Conservation (phyloP, 345 rosid genomes). For the Laguncularia racemosa region DNA sequence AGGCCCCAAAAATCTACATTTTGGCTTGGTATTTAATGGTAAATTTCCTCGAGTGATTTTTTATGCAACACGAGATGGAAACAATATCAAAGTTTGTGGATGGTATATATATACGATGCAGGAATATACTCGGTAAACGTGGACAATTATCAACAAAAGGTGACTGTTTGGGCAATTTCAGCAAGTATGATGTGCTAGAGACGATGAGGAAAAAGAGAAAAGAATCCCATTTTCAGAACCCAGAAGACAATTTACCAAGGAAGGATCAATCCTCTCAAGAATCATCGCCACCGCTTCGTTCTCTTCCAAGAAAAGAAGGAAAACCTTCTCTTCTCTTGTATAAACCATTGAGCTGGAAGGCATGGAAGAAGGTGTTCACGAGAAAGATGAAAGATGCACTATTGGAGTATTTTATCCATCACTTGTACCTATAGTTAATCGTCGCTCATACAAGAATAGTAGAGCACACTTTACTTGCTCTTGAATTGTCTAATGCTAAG, state of each 20-base stretch:
- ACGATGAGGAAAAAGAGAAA: conserved; percentile 65
- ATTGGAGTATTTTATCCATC: too few species aligned
- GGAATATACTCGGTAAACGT: conserved; percentile 78
- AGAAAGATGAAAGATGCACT: conserved; percentile 10
- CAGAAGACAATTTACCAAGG: conserved; percentile 28
- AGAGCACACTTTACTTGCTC: too few species aligned
- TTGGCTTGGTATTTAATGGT: background rate
- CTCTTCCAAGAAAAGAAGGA: background rate
- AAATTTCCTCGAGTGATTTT: background rate
- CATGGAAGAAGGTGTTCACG: conserved; percentile 48
- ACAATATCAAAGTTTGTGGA: too few species aligned
- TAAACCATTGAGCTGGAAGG: conserved; percentile 57
- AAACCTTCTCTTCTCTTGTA: conserved; percentile 21
- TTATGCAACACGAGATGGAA: too few species aligned
- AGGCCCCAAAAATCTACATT: too few species aligned
- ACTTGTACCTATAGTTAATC: too few species aligned
- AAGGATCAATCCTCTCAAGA: background rate
- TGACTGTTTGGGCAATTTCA: conserved; percentile 86
- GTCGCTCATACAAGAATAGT: too few species aligned
- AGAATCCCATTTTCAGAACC: conserved; percentile 69
- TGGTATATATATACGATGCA: conserved; percentile 10
- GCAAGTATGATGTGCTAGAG: conserved; percentile 54
- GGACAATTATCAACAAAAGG: conserved; percentile 63
- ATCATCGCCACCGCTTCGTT: too few species aligned
- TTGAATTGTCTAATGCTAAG: too few species aligned